Evolutionary conservation across 2,329 filamentous ascomycete genomes (phyloP).

Genomic region (Endothia cerciana): DNA sequence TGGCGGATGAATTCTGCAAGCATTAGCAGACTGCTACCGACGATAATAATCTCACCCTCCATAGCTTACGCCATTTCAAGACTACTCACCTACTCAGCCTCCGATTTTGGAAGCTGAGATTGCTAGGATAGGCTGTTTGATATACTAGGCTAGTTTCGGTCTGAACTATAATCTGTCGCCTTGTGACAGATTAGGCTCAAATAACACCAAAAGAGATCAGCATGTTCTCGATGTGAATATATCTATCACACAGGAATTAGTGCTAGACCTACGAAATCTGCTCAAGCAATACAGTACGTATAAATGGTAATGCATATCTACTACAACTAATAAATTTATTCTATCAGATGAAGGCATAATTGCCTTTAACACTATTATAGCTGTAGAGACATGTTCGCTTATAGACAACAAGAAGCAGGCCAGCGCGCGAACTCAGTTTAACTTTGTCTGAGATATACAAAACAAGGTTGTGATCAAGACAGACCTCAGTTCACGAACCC

Average conservation of each 20-base stretch:
- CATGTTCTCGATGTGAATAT: conserved; percentile 18
- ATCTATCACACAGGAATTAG: conserved; percentile 9
- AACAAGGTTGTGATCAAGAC: not conserved
- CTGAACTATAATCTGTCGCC: too few species aligned
- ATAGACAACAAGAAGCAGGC: conserved; percentile 30
- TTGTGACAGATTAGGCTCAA: conserved; percentile 36
- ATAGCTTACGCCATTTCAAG: conserved; percentile 38
- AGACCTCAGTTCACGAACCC: not conserved
- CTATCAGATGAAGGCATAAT: conserved; percentile 33
- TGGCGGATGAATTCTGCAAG: conserved; percentile 35
- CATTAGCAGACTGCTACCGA: conserved; percentile 33
- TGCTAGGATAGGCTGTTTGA: too few species aligned
- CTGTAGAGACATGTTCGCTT: conserved; percentile 35
- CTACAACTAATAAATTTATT: not conserved
- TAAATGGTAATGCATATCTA: not conserved
- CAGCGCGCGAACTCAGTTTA: conserved; percentile 27
- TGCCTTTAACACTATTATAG: conserved; percentile 34
- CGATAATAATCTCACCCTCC: conserved; percentile 35
- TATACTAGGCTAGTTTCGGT: too few species aligned
- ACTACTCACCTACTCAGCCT: conserved; percentile 41
- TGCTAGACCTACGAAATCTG: conserved; percentile 27
- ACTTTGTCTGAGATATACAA: not conserved
- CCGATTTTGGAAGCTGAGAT: conserved; percentile 41
- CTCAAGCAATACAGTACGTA: conserved; percentile 31
- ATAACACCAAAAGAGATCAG: conserved; percentile 34